Conservation (phyloP, 1,139 yeast species). For the Kazachstania sp. region DNA sequence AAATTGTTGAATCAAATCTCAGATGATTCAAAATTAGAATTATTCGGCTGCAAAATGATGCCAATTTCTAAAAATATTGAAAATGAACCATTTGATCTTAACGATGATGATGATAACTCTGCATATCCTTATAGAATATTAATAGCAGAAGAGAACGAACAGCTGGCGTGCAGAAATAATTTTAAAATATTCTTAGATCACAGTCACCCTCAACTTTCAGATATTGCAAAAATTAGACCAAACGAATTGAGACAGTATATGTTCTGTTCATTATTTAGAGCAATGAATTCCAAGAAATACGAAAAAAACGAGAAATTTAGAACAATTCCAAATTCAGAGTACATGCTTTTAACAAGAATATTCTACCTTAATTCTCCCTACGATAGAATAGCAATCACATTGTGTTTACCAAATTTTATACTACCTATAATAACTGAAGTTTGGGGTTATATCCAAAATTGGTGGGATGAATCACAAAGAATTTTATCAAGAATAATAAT, state of each 20-base stretch:
- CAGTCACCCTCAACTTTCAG: slow-evolving; percentile 18
- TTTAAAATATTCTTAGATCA: slow-evolving; percentile 30
- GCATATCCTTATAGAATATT: slow-evolving; percentile 27
- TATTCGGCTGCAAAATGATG: slow-evolving; percentile 22
- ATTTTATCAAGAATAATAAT: slow-evolving; percentile 6
- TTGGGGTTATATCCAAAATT: slow-evolving; percentile 22
- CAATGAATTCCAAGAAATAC: slow-evolving; percentile 15
- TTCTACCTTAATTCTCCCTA: slow-evolving; percentile 14
- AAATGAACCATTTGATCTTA: not conserved
- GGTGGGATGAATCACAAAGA: slow-evolving; percentile 24
- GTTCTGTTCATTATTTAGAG: slow-evolving; percentile 29
- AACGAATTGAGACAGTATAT: slow-evolving; percentile 30
- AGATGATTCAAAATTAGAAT: slow-evolving; percentile 22
- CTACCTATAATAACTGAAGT: slow-evolving; percentile 24
- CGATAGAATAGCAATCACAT: slow-evolving; percentile 23
- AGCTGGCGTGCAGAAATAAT: slow-evolving; percentile 30
- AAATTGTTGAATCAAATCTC: slow-evolving; percentile 23
- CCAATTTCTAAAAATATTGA: slow-evolving; percentile 8
- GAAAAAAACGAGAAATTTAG: slow-evolving; percentile 23
- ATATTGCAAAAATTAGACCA: slow-evolving; percentile 22
- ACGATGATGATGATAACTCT: not conserved
- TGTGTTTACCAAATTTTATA: slow-evolving; percentile 25
- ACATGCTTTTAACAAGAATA: slow-evolving; percentile 24
- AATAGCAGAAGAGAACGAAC: slow-evolving; percentile 33
- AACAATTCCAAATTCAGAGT: slow-evolving; percentile 26